Evolutionary conservation across 768 basidiomycete genomes (phyloP), one percentile per base, ranked within the genome.

Genomic region (Pleurotus tuber-regium): DNA sequence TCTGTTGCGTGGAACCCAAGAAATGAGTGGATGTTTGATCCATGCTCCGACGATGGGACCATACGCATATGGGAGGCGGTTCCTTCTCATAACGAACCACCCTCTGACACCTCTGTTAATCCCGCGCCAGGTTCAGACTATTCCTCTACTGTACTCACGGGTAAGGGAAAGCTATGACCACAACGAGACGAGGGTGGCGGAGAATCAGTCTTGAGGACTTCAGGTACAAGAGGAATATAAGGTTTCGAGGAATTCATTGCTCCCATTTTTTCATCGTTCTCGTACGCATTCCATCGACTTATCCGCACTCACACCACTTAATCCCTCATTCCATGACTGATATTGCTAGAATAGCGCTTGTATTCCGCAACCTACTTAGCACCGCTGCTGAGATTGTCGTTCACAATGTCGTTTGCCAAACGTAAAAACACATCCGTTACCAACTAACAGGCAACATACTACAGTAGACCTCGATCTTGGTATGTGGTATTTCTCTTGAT

Each of bases 1-100:
- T 86, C 89, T 12, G 95, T 98, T 12, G 88, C 94, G 28, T 99
- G 97, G 97, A 95, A 97, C 67, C 93, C 92, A n/a, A 76, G 76
- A 43, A 88, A 92, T 63, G 80, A 84, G 58, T 83, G 86, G 52
- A 89, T 98, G 86, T 98, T 98, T 71, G 97, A 96, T 24, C 93
- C 91, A 35, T 97, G 92, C 66, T 92, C 92, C 36, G 96, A 99
- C 65, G 96, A 99, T 70, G 71, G 74, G 49, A 91, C 88, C 14
- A 84, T 98, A 59, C 84, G 92, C 54, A 86, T 95, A 75, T 96
- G 93, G 93, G 89, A 92, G 68, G 73, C 81, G 38, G 70, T 70
- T 36, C 57, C 61, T 14, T n/a, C n/a, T n/a, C 58, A 48, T 30
- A 31, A 48, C 18, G 46, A 48, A 11, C 21, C 31, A 11, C 19